Conservation (phyloP, 768 basidiomycete species). For the Tylopilus felleus region DNA sequence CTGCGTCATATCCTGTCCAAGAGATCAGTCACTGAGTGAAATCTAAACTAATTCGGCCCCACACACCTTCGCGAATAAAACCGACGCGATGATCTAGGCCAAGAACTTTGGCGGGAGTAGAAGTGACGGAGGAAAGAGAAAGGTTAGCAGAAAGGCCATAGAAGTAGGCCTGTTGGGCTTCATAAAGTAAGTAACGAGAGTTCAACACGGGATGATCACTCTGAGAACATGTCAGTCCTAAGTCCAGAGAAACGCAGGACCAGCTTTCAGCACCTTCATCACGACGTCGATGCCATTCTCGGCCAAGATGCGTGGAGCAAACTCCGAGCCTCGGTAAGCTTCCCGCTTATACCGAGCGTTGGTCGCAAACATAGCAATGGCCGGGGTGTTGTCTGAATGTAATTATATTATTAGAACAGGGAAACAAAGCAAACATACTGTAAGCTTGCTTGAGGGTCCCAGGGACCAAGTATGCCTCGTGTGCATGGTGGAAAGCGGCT, state of each 20-base stretch:
- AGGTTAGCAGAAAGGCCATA: conserved; percentile 65
- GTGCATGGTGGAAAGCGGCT: conserved; percentile 82
- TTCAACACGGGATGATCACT: conserved; percentile 54
- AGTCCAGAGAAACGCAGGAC: conserved; percentile 9
- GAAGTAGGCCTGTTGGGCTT: conserved; percentile 65
- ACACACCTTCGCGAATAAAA: conserved; percentile 47
- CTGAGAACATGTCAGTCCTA: conserved; percentile 28
- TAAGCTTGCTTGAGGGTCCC: conserved; percentile 73
- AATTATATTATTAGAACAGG: background rate
- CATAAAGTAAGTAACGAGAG: conserved; percentile 53
- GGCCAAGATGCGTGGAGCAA: conserved; percentile 56
- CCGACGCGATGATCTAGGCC: conserved; percentile 79
- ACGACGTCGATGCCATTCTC: conserved; percentile 55
- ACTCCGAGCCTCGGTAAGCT: conserved; percentile 63
- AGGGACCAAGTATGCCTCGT: conserved; percentile 89
- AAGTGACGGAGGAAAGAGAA: conserved; percentile 68
- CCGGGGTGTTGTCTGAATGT: conserved; percentile 51
- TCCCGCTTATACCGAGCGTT: conserved; percentile 66
- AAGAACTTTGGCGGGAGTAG: conserved; percentile 64
- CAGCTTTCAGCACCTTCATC: conserved; percentile 50
- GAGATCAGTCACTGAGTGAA: background rate
- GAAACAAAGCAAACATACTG: conserved; percentile 17
- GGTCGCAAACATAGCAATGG: conserved; percentile 78
- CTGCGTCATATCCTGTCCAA: conserved; percentile 64
- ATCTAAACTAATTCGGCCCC: background rate